Conservation (phyloP, 352 stramenopile species). For the Pythium scleroteichum region DNA sequence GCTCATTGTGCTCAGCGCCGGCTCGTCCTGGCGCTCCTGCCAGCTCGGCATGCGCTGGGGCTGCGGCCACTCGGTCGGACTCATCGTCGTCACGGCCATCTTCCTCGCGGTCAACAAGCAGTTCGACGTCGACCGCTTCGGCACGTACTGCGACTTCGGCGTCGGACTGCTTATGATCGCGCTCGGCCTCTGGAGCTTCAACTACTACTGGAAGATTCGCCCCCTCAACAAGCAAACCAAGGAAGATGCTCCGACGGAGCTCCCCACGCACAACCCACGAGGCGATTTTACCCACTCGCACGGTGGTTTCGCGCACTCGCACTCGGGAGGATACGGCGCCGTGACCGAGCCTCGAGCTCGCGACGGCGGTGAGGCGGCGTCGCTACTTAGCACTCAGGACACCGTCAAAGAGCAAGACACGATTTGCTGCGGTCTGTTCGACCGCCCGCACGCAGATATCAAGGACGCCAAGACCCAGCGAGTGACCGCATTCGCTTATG, state of each 20-base stretch:
- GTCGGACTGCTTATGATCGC: slow-evolving; percentile 59
- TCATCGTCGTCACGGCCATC: slow-evolving; percentile 65
- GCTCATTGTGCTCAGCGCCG: slow-evolving; percentile 79
- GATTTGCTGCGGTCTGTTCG: slow-evolving; percentile 34
- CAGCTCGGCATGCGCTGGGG: slow-evolving; percentile 85
- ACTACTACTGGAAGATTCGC: slow-evolving; percentile 42
- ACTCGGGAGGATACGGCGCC: background rate
- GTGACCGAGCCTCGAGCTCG: background rate
- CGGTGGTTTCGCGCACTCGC: slow-evolving; percentile 2
- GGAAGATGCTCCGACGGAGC: background rate
- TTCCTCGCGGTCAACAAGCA: slow-evolving; percentile 53
- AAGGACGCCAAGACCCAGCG: slow-evolving; percentile 41
- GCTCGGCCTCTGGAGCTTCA: slow-evolving; percentile 42
- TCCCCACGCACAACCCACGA: slow-evolving; percentile 1
- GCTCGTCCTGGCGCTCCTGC: slow-evolving; percentile 65
- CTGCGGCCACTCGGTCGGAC: slow-evolving; percentile 71
- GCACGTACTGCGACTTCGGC: slow-evolving; percentile 54
- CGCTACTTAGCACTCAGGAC: slow-evolving; percentile 2
- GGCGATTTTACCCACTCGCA: slow-evolving; percentile 6
- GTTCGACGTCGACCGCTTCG: slow-evolving; percentile 46
- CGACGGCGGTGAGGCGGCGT: slow-evolving; percentile 10
- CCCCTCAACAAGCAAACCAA: slow-evolving; percentile 1
- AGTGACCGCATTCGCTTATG: slow-evolving; percentile 61
- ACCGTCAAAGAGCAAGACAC: slow-evolving; percentile 15
- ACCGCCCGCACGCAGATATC: slow-evolving; percentile 20